Percentiles rank a stretch among this genome's conserved stretches.
Evolutionary conservation across 2,329 filamentous ascomycete species (phyloP).

Genomic region (Aspergillus glaucus): DNA sequence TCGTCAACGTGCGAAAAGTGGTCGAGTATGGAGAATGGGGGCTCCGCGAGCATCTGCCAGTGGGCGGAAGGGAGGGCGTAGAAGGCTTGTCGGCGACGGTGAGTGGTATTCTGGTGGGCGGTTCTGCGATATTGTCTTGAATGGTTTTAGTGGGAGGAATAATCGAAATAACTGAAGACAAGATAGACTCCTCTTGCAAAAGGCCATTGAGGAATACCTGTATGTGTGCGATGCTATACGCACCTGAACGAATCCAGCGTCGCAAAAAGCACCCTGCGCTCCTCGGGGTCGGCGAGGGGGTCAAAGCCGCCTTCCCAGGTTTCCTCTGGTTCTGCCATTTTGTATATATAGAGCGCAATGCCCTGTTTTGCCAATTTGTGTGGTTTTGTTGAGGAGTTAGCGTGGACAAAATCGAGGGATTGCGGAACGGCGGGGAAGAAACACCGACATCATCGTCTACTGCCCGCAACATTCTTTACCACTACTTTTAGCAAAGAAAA

Average conservation of each 20-base stretch:
- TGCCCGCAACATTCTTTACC: neutral
- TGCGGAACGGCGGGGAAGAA: slow-evolving; percentile 6
- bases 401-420: neutral
- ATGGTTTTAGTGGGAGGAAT: neutral
- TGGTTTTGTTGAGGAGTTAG: neutral
- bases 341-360: neutral
- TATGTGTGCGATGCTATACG: slow-evolving; percentile 29
- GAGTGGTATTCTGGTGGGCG: slow-evolving; percentile 85
- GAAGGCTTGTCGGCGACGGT: slow-evolving; percentile 83
- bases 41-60: slow-evolving; percentile 72
- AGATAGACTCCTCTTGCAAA: neutral
- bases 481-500: neutral
- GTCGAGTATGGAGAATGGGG: slow-evolving; percentile 76
- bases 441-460: neutral
- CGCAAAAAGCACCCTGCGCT: slow-evolving; percentile 70
- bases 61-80: slow-evolving; percentile 81
- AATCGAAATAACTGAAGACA: neutral
- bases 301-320: slow-evolving; percentile 59
- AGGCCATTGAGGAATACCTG: neutral
- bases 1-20: slow-evolving; percentile 73
- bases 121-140: slow-evolving; percentile 73
- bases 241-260: slow-evolving; percentile 87
- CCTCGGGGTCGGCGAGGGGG: slow-evolving; percentile 67
- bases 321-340: neutral
- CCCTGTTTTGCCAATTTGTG: neutral